Base-by-base conservation (phyloP, 768 basidiomycete species). In the Ramaria rubella region DNA sequence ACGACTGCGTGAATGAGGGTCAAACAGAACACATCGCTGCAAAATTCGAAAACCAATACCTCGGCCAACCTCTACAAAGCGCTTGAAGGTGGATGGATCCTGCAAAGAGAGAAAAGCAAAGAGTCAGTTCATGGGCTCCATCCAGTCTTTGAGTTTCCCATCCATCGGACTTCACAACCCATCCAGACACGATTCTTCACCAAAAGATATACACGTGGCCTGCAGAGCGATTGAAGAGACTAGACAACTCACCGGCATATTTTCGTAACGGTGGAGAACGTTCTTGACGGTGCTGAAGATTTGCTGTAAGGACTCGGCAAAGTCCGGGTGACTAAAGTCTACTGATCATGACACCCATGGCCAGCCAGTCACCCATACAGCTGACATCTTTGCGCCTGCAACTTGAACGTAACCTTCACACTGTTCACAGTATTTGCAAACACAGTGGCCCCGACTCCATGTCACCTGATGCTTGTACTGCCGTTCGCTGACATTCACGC, bases 11-110 rank as follows among this genome's bases (percentile, higher is more conserved):
- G 0, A 23, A 49, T 54, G 46, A 62, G 59, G 23, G 54, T 53
- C 54, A 27, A 21, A 24, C 48, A 2, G 43, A 30, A 27, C 23
- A 59, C 48, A 14, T 23, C n/a, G n/a, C n/a, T n/a, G n/a, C 8
- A 27, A 30, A 21, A 17, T 3, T 34, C 23, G 19, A 8, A 29
- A n/a, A 19, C 6, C 67, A 80, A 59, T 64, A 91, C 89, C 90
- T 69, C 95, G 90, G 69, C 95, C 95, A 71, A 97, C 93, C 83
- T 99, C 90, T 69, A 97, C 94, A 75, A 95, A 97, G 61, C 92
- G 90, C 75, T 87, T 86, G 81, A 97, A 98, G 71, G 85, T 92
- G 67, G 90, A 94, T 61, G 72, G 70, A 63, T 85, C 79, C 82
- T 88, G 65, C 27, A 27, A 17, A 57, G 24, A 5, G 30, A 29